A percentile compares a stretch with the other conserved stretches of the same genome.
phyloP scores from a whole-genome alignment of 345 rosid species.

The Cardamine occulta region DNA sequence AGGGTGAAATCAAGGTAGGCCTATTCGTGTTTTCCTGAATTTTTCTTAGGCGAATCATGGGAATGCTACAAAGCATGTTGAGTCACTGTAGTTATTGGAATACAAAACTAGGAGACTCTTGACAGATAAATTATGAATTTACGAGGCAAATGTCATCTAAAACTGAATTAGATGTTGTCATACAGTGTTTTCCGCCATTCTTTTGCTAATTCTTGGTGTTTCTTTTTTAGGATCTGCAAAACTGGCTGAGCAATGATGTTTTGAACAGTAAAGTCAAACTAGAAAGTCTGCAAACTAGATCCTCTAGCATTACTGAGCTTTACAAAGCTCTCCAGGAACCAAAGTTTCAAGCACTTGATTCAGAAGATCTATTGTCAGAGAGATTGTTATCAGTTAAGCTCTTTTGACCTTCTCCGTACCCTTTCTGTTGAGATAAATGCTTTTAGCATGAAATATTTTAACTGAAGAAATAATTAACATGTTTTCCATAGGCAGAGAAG shows the following conservation, averaged over 20 bases:
- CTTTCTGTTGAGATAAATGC: conserved; percentile 9
- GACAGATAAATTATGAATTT: not conserved
- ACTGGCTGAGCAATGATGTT: conserved; percentile 49
- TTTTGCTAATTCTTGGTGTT: conserved; percentile 26
- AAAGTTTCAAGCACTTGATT: conserved; percentile 59
- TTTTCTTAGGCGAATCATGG: not conserved
- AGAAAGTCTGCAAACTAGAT: conserved; percentile 43
- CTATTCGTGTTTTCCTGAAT: conserved; percentile 14
- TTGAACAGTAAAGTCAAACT: conserved; percentile 40
- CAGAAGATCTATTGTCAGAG: conserved; percentile 62
- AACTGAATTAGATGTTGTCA: not conserved
- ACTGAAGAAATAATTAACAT: conserved; percentile 11
- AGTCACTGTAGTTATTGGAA: conserved; percentile 6
- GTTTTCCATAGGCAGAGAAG: conserved; percentile 64
- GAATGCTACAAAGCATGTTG: conserved; percentile 4
- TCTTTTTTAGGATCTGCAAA: conserved; percentile 59
- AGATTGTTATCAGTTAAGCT: conserved; percentile 62
- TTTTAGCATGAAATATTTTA: conserved; percentile 7
- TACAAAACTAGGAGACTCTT: not conserved
- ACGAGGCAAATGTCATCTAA: not conserved
- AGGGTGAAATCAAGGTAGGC: conserved; percentile 74
- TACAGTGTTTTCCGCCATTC: not conserved
- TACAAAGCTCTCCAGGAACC: conserved; percentile 57
- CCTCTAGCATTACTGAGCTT: conserved; percentile 46
- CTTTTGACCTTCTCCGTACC: conserved; percentile 5